These are phyloP conservation scores for Monilinia fructicola DNA, from an alignment of 2,329 filamentous ascomycete species.

Conservation along the genomic window DNA sequence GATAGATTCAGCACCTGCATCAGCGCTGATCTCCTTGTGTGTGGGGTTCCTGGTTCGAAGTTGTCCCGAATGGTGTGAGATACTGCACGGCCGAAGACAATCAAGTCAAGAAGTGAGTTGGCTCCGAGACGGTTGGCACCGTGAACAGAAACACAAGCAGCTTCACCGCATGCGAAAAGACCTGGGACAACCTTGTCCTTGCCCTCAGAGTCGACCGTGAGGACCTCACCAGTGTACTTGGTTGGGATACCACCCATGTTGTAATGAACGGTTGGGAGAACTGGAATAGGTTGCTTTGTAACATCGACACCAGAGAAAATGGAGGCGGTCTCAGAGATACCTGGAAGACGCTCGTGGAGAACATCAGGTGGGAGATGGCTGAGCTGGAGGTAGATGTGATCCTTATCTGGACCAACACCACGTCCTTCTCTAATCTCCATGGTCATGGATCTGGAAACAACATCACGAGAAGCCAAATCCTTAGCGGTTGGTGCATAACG, in stretches of 20 bases:
- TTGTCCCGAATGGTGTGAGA: slow-evolving; percentile 86
- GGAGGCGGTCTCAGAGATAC: slow-evolving; percentile 51
- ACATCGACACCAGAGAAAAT: slow-evolving; percentile 53
- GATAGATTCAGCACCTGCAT: slow-evolving; percentile 78
- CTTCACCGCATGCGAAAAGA: slow-evolving; percentile 50
- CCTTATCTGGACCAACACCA: slow-evolving; percentile 47
- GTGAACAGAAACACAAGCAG: slow-evolving; percentile 50
- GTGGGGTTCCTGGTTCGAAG: slow-evolving; percentile 45
- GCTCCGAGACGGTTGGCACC: slow-evolving; percentile 50
- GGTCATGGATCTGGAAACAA: slow-evolving; percentile 50
- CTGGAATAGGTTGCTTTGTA: slow-evolving; percentile 49
- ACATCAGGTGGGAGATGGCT: slow-evolving; percentile 49
- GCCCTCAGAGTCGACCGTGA: slow-evolving; percentile 44
- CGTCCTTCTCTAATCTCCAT: slow-evolving; percentile 50
- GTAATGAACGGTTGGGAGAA: slow-evolving; percentile 52
- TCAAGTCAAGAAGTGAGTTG: slow-evolving; percentile 51
- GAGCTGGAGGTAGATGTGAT: slow-evolving; percentile 50
- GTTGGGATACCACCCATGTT: slow-evolving; percentile 53
- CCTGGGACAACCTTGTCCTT: slow-evolving; percentile 47
- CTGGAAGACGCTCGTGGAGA: slow-evolving; percentile 49
- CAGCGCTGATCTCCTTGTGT: slow-evolving; percentile 65
- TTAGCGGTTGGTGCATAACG: slow-evolving; percentile 52
- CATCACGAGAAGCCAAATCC: slow-evolving; percentile 50
- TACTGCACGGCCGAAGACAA: slow-evolving; percentile 59
- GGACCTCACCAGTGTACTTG: slow-evolving; percentile 50